Evolutionary conservation across 371 early-diverging fungal species (phyloP).

Genomic region (Rhizomucor miehei): DNA sequence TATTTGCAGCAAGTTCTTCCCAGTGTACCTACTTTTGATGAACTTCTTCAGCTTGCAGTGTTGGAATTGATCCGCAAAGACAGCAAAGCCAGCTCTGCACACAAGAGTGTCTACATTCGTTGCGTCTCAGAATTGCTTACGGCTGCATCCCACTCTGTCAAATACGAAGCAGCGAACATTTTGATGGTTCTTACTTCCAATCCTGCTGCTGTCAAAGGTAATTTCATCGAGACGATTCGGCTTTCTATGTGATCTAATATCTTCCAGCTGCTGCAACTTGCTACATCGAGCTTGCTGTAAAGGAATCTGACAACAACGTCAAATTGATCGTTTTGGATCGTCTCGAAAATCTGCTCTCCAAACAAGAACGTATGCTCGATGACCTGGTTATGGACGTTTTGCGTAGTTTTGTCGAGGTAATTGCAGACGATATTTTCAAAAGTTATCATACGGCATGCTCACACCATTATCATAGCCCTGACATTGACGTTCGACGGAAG

Average conservation of each 20-base stretch:
- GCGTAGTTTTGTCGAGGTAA: conserved; percentile 78
- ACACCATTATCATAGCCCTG: conserved; percentile 72
- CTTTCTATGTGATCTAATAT: not conserved
- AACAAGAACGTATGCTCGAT: conserved; percentile 84
- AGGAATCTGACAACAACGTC: conserved; percentile 96
- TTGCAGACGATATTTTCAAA: too few species aligned
- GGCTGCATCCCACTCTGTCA: conserved; percentile 83
- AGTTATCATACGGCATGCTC: not conserved
- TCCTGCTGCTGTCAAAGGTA: conserved; percentile 87
- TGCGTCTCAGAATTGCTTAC: conserved; percentile 84
- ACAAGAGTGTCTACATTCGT: conserved; percentile 89
- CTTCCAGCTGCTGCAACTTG: conserved; percentile 80
- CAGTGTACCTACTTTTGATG: conserved; percentile 82
- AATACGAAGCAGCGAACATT: conserved; percentile 95
- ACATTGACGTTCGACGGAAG: conserved; percentile 93
- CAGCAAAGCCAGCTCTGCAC: conserved; percentile 69
- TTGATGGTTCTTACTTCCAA: conserved; percentile 85
- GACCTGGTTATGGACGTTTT: conserved; percentile 93
- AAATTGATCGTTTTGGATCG: conserved; percentile 95
- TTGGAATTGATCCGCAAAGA: conserved; percentile 95
- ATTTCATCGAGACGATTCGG: too few species aligned
- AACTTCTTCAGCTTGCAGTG: conserved; percentile 87
- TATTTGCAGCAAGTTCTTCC: conserved; percentile 75
- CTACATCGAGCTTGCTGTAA: conserved; percentile 86
- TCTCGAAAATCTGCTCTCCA: conserved; percentile 79